phyloP scores from a whole-genome alignment of 2,329 filamentous ascomycete genomes.

The Dactylella cylindrospora region DNA sequence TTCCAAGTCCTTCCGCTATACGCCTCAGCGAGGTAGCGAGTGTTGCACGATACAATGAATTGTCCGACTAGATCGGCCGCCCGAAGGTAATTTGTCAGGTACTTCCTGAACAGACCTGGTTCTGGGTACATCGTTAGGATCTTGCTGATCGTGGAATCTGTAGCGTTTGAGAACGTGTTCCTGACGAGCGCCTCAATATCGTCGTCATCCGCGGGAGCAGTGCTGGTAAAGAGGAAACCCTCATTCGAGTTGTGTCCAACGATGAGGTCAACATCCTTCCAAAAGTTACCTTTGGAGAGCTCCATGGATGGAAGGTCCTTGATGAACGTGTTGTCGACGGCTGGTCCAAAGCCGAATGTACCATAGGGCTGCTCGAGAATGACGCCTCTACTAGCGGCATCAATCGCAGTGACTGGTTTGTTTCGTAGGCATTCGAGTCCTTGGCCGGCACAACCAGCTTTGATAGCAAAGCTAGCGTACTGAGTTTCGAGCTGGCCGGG shows the following conservation, averaged over 20 bases:
- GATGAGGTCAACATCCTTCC: constrained; percentile 50
- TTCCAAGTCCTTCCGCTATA: constrained; percentile 52
- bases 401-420: constrained; percentile 46
- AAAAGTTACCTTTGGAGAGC: constrained; percentile 50
- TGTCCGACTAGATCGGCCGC: constrained; percentile 45
- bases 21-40: constrained; percentile 52
- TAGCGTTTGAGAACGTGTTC: constrained; percentile 47
- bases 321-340: constrained; percentile 51
- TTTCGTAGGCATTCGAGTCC: constrained; percentile 51
- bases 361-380: constrained; percentile 47
- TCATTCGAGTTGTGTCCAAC: constrained; percentile 52
- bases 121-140: constrained; percentile 44
- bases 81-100: constrained; percentile 44
- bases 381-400: constrained; percentile 49
- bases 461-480: constrained; percentile 44
- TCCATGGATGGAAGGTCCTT: constrained; percentile 51
- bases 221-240: constrained; percentile 49
- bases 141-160: constrained; percentile 4
- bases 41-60: constrained; percentile 51
- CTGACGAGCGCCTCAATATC: constrained; percentile 44
- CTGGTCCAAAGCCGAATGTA: constrained; percentile 50
- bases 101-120: constrained; percentile 44
- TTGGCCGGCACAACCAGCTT: constrained; percentile 50
- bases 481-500: constrained; percentile 31
- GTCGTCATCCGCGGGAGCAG: constrained; percentile 43